Evolutionary conservation across 108 stramenopile species (phyloP).

Genomic region (Fistulifera pelliculosa): DNA sequence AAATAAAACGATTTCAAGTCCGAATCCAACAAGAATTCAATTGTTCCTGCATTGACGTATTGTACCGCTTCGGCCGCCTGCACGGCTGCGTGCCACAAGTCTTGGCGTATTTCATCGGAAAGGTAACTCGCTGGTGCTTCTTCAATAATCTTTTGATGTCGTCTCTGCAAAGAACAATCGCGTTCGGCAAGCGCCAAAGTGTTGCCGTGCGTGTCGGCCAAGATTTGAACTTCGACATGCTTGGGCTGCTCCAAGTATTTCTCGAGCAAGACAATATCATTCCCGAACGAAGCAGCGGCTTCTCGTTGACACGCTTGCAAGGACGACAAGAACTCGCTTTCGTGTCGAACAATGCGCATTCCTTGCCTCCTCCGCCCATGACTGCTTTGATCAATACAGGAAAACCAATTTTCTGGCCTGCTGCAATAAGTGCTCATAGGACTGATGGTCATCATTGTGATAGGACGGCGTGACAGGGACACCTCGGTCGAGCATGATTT

Average conservation of each 20-base stretch:
- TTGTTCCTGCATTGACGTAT: constrained; percentile 92
- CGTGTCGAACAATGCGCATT: constrained; percentile 91
- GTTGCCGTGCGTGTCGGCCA: constrained; percentile 60
- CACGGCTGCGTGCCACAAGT: constrained; percentile 86
- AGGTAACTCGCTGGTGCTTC: constrained; percentile 82
- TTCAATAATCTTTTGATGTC: constrained; percentile 98
- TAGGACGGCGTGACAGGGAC: constrained; percentile 91
- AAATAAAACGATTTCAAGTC: constrained; percentile 91
- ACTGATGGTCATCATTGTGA: constrained; percentile 49
- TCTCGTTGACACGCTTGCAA: constrained; percentile 82
- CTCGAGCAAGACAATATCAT: constrained; percentile 92
- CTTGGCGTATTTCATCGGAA: constrained; percentile 49
- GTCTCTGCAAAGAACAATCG: constrained; percentile 92
- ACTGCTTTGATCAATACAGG: constrained; percentile 98
- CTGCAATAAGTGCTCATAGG: constrained; percentile 39
- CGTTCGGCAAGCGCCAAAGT: constrained; percentile 82
- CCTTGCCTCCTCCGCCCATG: constrained; percentile 97
- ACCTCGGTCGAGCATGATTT: constrained; percentile 82
- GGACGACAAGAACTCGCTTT: constrained; percentile 50
- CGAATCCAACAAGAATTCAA: constrained; percentile 89
- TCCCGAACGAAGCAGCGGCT: constrained; percentile 85
- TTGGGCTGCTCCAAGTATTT: constrained; percentile 93
- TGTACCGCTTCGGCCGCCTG: constrained; percentile 68
- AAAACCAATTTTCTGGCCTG: constrained; percentile 87
- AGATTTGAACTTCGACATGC: constrained; percentile 96